Evolutionary conservation across 139 green algal species (phyloP), one percentile per base, ranked within the genome.

Genomic region (Micractinium conductrix): DNA sequence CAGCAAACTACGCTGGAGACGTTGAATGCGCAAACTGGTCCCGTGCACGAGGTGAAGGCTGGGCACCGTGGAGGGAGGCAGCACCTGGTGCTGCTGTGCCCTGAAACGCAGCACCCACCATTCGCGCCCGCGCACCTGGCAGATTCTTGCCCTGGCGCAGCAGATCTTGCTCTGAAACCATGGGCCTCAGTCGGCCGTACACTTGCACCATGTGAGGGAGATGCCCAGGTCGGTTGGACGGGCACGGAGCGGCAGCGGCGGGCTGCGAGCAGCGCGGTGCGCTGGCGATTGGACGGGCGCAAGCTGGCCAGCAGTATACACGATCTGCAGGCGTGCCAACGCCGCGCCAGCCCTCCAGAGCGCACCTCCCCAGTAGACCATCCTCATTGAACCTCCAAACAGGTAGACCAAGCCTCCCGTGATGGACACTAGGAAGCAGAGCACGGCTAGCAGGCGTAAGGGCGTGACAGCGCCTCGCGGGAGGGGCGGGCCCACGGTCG

Each of bases 361-460:
- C n/a, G 69, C 43, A 68, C 65, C 67, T 26, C 78, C 85, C 85
- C 85, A 88, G 42, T 88, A 88, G 7, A 88, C 58, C 45, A 86
- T 74, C 45, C 71, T n/a, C 21, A 88, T 60, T 1, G 73, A 73
- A 26, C 63, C 42, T 35, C 50, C 43, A 35, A 85, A 30, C 28
- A 88, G 48, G 71, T 79, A 88, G 8, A 35, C 62, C 5, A 71
- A 12, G 40, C 70, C 37, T 14, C 81, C 81, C 6, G 53, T 48
- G 9, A 80, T 21, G 1, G 71, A 22, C 16, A 73, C 19, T 14
- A 73, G 33, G 26, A 86, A 37, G 33, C 80, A n/a, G n/a, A n/a
- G n/a, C n/a, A n/a, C n/a, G n/a, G n/a, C n/a, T n/a, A n/a, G n/a
- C 35, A 69, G 19, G 0, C 48, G 33, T 5, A 81, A 10, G 0